Evolutionary conservation across 2,329 filamentous ascomycete species (phyloP).

Genomic region (Cladosporium sp.): DNA sequence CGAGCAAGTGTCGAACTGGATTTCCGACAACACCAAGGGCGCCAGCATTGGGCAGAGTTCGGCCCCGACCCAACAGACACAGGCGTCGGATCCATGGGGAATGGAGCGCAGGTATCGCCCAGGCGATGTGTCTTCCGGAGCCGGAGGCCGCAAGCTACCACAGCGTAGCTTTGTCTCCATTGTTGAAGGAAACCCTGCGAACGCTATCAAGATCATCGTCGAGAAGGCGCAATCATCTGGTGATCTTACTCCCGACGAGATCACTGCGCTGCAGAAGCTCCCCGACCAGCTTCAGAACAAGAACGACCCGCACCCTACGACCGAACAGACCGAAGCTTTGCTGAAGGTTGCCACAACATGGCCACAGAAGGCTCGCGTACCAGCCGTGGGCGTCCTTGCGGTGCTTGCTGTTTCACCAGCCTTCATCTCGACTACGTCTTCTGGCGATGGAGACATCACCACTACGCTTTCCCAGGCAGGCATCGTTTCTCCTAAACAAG

Average conservation of each 20-base stretch:
- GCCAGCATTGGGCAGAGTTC: slow-evolving; percentile 68
- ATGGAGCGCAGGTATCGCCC: slow-evolving; percentile 78
- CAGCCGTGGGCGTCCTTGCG: slow-evolving; percentile 85
- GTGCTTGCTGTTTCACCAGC: slow-evolving; percentile 70
- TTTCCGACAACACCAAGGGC: slow-evolving; percentile 84
- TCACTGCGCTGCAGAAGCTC: slow-evolving; percentile 63
- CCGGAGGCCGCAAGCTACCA: slow-evolving; percentile 35
- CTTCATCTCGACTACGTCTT: slow-evolving; percentile 62
- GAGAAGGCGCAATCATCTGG: slow-evolving; percentile 64
- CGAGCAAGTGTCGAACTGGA: slow-evolving; percentile 91
- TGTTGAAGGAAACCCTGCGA: slow-evolving; percentile 38
- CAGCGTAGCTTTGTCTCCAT: slow-evolving; percentile 35
- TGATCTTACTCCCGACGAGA: slow-evolving; percentile 57
- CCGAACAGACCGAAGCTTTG: slow-evolving; percentile 54
- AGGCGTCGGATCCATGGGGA: slow-evolving; percentile 72
- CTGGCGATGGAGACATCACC: slow-evolving; percentile 59
- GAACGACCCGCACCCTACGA: slow-evolving; percentile 44
- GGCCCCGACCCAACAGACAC: slow-evolving; percentile 41
- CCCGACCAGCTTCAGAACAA: slow-evolving; percentile 63
- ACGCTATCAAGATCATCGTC: slow-evolving; percentile 62
- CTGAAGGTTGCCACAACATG: slow-evolving; percentile 74
- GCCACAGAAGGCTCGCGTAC: slow-evolving; percentile 78
- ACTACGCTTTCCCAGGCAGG: slow-evolving; percentile 59
- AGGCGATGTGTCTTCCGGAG: slow-evolving; percentile 55
- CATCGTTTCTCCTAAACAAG: slow-evolving; percentile 58